Percentiles rank a stretch among this genome's conserved stretches.
phyloP scores from a whole-genome alignment of 2,329 filamentous ascomycete genomes.

The Monosporascus sp. region DNA sequence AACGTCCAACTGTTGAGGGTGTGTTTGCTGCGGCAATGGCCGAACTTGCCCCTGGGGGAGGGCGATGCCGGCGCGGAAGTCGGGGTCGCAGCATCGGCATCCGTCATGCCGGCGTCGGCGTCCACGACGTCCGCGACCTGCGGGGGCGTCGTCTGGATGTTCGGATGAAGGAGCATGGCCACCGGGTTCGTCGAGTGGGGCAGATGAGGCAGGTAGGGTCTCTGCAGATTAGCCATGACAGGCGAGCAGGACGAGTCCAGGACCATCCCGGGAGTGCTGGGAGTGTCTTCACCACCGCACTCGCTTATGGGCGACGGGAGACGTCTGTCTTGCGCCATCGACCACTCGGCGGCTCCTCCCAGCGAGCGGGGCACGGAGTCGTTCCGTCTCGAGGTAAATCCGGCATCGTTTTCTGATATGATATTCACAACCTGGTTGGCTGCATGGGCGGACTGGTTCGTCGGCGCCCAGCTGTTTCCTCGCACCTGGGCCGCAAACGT shows the following conservation, averaged over 20 bases:
- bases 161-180: slow-evolving; percentile 30
- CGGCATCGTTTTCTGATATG: slow-evolving; percentile 27
- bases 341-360: slow-evolving; percentile 42
- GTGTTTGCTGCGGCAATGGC: slow-evolving; percentile 53
- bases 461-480: slow-evolving; percentile 42
- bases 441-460: slow-evolving; percentile 27
- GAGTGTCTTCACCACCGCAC: slow-evolving; percentile 39
- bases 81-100: slow-evolving; percentile 25
- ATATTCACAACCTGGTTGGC: slow-evolving; percentile 32
- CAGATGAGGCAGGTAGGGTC: slow-evolving; percentile 28
- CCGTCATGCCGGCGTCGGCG: slow-evolving; percentile 27
- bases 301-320: slow-evolving; percentile 58
- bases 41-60: slow-evolving; percentile 45
- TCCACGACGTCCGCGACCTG: slow-evolving; percentile 13
- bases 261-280: slow-evolving; percentile 33
- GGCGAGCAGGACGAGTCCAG: slow-evolving; percentile 26
- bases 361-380: slow-evolving; percentile 45
- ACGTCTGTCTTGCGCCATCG: slow-evolving; percentile 45
- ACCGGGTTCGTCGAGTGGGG: slow-evolving; percentile 29
- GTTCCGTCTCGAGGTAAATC: slow-evolving; percentile 24
- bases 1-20: slow-evolving; percentile 56
- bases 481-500: slow-evolving; percentile 51
- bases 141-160: slow-evolving; percentile 27
- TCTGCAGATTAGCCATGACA: slow-evolving; percentile 26
- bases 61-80: slow-evolving; percentile 32